Base-by-base conservation (phyloP, 768 basidiomycete genomes). In the Hemileccinum impolitum region DNA sequence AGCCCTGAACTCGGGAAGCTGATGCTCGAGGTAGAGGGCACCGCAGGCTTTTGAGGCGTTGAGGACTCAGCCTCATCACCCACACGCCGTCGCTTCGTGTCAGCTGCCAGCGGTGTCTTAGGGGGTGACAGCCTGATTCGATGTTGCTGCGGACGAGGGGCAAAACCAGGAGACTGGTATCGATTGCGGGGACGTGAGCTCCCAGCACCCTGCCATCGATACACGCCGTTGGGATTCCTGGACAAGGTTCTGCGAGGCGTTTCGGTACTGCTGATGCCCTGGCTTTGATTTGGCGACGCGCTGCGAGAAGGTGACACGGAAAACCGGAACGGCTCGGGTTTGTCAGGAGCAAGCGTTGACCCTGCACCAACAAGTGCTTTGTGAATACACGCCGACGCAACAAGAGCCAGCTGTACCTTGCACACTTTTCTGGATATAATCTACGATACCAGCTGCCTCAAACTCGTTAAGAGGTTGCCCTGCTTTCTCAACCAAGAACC, bases 181-280 rank as follows among this genome's bases (percentile, higher is more conserved):
- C 86, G 82, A 63, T 87, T 89, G 40, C 78, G 78, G 17, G 74
- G 70, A 57, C 77, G 82, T 12, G 88, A 81, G 56, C 85, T 88
- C 37, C 87, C 87, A 28, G 73, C 84, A n/a, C 88, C 89, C 55
- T 82, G 77, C 84, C 84, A 89, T 41, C 75, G 75, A 65, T 85
- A 85, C 30, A 70, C 60, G 18, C 88, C 88, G 60, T 90, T 91
- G 0, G 88, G 88, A 58, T 91, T 91, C 61, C 71, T 79, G 18
- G 75, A 62, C 7, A 90, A 69, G 10, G 75, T 81, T 60, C 76
- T 82, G 15, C 75, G 75, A 6, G 80, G 72, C 14, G 75, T 61
- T 32, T 67, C 69, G 6, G 14, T 21, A 34, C 48, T 47, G 28
- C 49, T 49, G 21, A 17, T 41, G 15, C 54, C 57, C 9, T 62